Conservation (phyloP, 2,329 filamentous ascomycete genomes). For the Aureobasidium namibiae region DNA sequence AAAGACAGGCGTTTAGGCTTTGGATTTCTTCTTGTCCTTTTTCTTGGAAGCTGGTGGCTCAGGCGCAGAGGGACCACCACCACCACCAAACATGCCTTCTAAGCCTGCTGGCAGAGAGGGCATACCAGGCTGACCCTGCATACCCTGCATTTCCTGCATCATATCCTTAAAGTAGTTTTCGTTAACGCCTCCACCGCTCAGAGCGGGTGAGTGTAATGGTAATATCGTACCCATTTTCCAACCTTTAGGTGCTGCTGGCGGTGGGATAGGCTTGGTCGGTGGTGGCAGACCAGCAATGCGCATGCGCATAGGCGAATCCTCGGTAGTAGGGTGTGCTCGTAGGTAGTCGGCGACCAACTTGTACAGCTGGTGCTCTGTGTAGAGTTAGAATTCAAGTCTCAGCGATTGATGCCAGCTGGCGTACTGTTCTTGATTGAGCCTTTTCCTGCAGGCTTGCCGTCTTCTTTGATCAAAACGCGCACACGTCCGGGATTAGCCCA, state of each 20-base stretch:
- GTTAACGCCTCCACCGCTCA: slow-evolving; percentile 86
- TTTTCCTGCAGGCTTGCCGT: slow-evolving; percentile 42
- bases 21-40: slow-evolving; percentile 12
- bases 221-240: slow-evolving; percentile 85
- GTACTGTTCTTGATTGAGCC: slow-evolving; percentile 55
- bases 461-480: slow-evolving; percentile 63
- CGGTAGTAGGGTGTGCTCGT: slow-evolving; percentile 66
- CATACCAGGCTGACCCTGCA: slow-evolving; percentile 14
- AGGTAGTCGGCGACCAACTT: slow-evolving; percentile 71
- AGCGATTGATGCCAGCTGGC: slow-evolving; percentile 21
- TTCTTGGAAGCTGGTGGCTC: slow-evolving; percentile 7
- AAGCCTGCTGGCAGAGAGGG: slow-evolving; percentile 9
- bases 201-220: slow-evolving; percentile 78
- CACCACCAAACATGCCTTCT: not conserved
- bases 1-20: not conserved
- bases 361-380: slow-evolving; percentile 77
- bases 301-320: slow-evolving; percentile 60
- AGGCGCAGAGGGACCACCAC: slow-evolving; percentile 5
- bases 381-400: not conserved
- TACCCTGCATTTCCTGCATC: slow-evolving; percentile 81
- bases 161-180: slow-evolving; percentile 95
- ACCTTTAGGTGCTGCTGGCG: slow-evolving; percentile 62
- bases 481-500: slow-evolving; percentile 95
- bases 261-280: slow-evolving; percentile 49
- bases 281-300: slow-evolving; percentile 68